Percentiles rank a stretch among this genome's conserved stretches.
These are phyloP conservation scores for Leccinum ochraceum DNA, from an alignment of 768 basidiomycete species.

Conservation along the genomic window DNA sequence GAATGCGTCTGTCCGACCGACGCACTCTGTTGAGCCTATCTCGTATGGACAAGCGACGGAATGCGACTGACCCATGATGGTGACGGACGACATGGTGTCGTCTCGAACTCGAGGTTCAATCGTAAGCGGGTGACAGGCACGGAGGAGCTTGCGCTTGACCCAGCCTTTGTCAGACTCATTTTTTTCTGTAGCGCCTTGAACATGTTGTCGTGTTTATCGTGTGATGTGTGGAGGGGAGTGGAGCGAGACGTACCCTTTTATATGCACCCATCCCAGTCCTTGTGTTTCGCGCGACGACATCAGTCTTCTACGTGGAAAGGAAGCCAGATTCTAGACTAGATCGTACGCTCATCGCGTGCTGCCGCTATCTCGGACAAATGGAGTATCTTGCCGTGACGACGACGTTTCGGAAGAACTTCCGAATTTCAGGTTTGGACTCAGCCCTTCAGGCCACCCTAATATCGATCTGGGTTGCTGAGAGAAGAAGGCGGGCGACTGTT, in stretches of 20 bases:
- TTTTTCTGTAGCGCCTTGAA: not conserved
- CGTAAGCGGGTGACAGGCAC: not conserved
- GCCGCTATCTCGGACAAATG: not conserved
- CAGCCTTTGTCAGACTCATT: not conserved
- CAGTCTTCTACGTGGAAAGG: not conserved
- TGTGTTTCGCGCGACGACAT: not conserved
- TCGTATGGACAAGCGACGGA: not conserved
- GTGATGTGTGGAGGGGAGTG: not conserved
- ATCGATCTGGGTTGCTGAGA: not conserved
- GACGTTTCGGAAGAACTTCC: not conserved
- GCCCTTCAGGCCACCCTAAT: not conserved
- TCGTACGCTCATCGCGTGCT: not conserved
- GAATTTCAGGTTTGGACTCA: not conserved
- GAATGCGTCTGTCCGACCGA: not conserved
- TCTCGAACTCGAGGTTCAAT: not conserved
- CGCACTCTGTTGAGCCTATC: not conserved
- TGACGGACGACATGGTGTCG: not conserved
- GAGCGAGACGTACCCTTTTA: not conserved
- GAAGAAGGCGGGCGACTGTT: not conserved
- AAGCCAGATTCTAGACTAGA: not conserved
- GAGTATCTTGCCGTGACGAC: not conserved
- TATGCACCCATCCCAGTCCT: not conserved
- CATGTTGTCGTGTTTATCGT: not conserved
- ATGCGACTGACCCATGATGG: not conserved
- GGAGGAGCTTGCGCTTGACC: not conserved